phyloP scores from a whole-genome alignment of 2,329 filamentous ascomycete species.

The Macroventuria anomochaeta region DNA sequence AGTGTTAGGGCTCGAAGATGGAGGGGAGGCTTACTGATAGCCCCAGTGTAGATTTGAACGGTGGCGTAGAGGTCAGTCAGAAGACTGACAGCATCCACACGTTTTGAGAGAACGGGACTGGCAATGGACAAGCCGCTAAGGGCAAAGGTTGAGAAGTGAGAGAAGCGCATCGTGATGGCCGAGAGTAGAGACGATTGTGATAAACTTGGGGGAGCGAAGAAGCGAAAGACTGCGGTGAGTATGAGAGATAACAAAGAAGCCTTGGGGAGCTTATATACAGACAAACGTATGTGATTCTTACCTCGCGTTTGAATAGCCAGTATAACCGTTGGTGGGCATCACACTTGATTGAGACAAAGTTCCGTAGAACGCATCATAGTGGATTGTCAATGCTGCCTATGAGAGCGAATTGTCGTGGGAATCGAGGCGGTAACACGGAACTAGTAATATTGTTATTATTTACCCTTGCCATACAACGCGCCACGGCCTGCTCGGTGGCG shows the following conservation, averaged over 20 bases:
- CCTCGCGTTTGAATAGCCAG: too few species aligned
- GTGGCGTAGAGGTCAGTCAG: constrained; percentile 27
- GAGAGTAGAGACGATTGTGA: neutral
- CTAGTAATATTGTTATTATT: constrained; percentile 4
- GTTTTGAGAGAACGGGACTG: constrained; percentile 16
- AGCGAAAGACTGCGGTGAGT: too few species aligned
- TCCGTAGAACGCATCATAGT: constrained; percentile 1
- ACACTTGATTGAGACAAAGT: neutral
- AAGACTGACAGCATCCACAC: constrained; percentile 21
- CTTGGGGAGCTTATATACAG: neutral
- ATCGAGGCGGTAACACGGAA: neutral
- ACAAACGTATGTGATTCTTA: neutral
- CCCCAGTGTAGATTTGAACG: constrained; percentile 27
- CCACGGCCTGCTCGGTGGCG: neutral
- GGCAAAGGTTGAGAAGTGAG: constrained; percentile 19
- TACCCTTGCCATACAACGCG: constrained; percentile 2
- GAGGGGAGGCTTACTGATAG: constrained; percentile 19
- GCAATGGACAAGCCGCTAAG: constrained; percentile 26
- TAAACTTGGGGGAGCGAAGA: neutral
- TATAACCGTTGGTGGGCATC: neutral
- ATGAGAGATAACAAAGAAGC: too few species aligned
- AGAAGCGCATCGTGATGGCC: constrained; percentile 21
- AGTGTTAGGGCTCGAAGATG: neutral
- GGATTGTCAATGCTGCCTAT: neutral
- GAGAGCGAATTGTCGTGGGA: neutral